A percentile compares a stretch with the other conserved stretches of the same genome.
phyloP scores from a whole-genome alignment of 1,139 yeast species.

The Zygosaccharomyces pseudobailii region DNA sequence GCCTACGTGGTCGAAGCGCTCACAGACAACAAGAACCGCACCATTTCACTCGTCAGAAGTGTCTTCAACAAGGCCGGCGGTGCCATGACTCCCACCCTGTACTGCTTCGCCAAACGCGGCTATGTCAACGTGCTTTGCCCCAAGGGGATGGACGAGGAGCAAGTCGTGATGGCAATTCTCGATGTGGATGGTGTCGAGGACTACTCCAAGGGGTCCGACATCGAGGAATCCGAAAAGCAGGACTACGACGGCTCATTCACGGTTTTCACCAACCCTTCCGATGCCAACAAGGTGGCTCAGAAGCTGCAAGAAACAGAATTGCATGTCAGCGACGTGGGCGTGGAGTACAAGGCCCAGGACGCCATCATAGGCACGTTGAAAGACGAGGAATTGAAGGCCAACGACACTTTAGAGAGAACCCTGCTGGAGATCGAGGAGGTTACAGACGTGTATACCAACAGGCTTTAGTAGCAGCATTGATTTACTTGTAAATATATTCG shows the following conservation, averaged over 20 bases:
- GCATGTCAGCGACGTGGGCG: constrained; percentile 63
- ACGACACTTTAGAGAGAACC: constrained; percentile 52
- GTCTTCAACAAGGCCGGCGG: constrained; percentile 71
- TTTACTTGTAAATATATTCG: not conserved
- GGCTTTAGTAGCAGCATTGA: not conserved
- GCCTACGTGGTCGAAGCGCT: constrained; percentile 78
- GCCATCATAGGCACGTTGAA: constrained; percentile 56
- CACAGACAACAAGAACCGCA: constrained; percentile 84
- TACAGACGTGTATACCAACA: constrained; percentile 63
- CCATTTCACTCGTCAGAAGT: constrained; percentile 70
- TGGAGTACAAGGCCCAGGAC: constrained; percentile 59
- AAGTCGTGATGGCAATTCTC: constrained; percentile 63
- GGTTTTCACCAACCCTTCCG: constrained; percentile 55
- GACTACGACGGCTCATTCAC: constrained; percentile 28
- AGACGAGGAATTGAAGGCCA: constrained; percentile 47
- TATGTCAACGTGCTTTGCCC: constrained; percentile 48
- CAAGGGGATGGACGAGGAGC: constrained; percentile 47
- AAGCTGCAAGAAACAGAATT: constrained; percentile 50
- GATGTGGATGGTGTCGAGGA: constrained; percentile 85
- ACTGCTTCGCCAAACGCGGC: constrained; percentile 74
- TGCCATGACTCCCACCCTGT: constrained; percentile 69
- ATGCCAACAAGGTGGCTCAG: constrained; percentile 58
- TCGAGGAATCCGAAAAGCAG: constrained; percentile 38
- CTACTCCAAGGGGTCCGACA: constrained; percentile 44
- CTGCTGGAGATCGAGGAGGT: constrained; percentile 79